Conservation (phyloP, 2,329 filamentous ascomycete genomes). For the Apiospora hydei region DNA sequence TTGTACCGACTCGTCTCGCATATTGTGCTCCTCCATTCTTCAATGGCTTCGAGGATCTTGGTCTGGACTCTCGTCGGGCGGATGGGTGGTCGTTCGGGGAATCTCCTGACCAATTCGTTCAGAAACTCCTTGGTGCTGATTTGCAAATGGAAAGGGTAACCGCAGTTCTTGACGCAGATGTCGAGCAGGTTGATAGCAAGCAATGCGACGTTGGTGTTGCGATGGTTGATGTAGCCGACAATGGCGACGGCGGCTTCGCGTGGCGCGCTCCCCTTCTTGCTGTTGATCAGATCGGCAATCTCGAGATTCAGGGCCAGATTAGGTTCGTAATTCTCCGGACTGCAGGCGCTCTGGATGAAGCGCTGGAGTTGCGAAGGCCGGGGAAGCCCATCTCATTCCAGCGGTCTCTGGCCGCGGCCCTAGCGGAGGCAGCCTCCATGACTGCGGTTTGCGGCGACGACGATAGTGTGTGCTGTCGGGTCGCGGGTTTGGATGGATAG, state of each 20-base stretch:
- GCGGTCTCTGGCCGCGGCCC: conserved; percentile 93
- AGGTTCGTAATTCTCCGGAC: conserved; percentile 96
- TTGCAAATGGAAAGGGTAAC: conserved; percentile 97
- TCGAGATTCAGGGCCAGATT: conserved; percentile 96
- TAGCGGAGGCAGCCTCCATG: conserved; percentile 95
- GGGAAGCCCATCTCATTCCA: conserved; percentile 82
- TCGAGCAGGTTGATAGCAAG: conserved; percentile 92
- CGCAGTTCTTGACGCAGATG: conserved; percentile 99
- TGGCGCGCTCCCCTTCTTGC: conserved; percentile 94
- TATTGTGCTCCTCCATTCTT: conserved; percentile 98
- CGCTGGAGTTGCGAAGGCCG: conserved; percentile 88
- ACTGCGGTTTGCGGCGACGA: conserved; percentile 33
- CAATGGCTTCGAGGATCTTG: conserved; percentile 93
- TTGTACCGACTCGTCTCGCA: conserved; percentile 98
- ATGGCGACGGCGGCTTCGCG: conserved; percentile 94
- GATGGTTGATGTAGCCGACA: conserved; percentile 93
- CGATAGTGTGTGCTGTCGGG: neutral
- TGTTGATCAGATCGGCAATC: conserved; percentile 95
- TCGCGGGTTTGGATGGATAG: neutral
- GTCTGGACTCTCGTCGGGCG: conserved; percentile 86
- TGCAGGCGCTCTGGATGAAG: conserved; percentile 95
- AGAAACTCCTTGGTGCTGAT: conserved; percentile 99
- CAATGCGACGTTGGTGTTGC: conserved; percentile 93
- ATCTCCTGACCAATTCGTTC: conserved; percentile 95
- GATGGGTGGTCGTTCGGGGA: conserved; percentile 90